Conservation (phyloP, 306 rosid species). For the Trifolium pratense region DNA sequence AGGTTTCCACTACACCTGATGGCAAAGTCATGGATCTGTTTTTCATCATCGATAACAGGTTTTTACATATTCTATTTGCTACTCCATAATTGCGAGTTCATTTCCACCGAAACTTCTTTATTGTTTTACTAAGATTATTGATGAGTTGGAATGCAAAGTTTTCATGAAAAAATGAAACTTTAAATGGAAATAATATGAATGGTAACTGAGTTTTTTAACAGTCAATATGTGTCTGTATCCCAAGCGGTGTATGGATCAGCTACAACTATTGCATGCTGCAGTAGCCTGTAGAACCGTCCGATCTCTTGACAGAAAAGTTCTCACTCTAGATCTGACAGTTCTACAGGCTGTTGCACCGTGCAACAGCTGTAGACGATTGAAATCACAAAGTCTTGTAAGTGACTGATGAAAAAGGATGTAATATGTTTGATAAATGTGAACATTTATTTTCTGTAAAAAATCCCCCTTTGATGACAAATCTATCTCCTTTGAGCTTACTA, state of each 20-base stretch:
- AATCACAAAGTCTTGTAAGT: not conserved
- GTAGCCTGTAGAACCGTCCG: not conserved
- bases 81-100: not conserved
- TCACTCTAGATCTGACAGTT: not conserved
- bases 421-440: no score
- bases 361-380: not conserved
- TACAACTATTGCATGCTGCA: not conserved
- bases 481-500: constrained; percentile 35
- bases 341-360: not conserved
- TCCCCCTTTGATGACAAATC: constrained; percentile 21
- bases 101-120: constrained; percentile 14
- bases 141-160: not conserved
- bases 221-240: no score
- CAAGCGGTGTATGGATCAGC: not conserved
- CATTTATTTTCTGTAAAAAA: not conserved
- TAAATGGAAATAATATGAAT: no score
- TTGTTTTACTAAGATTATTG: not conserved
- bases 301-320: not conserved
- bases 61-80: constrained; percentile 31
- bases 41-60: constrained; percentile 93
- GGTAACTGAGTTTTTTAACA: no score
- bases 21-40: constrained; percentile 93
- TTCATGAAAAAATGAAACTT: not conserved
- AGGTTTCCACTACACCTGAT: constrained; percentile 95
- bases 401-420: no score